A percentile compares a stretch with the other conserved stretches of the same genome.
phyloP scores from a whole-genome alignment of 805 yeast species.

The Yarrowia sp. region DNA sequence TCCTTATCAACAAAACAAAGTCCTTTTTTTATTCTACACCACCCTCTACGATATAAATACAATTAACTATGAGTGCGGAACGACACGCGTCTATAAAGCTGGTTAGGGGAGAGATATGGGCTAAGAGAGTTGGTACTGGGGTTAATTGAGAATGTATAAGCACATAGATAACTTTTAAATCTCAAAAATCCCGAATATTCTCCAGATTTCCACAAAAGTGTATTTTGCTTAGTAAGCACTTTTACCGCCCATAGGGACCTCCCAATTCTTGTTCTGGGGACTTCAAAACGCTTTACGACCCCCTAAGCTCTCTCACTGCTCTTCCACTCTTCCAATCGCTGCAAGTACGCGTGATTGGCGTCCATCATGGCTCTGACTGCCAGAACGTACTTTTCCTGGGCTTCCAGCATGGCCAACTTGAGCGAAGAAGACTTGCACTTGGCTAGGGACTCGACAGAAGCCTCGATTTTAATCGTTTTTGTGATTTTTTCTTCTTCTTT shows the following conservation, averaged over 20 bases:
- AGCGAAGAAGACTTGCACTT: neutral
- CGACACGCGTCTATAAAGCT: constrained; percentile 9
- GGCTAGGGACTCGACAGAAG: neutral
- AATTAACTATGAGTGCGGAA: constrained; percentile 14
- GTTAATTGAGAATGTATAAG: neutral
- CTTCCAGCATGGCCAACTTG: constrained; percentile 4
- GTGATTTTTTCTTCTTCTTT: neutral
- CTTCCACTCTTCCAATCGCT: constrained; percentile 8
- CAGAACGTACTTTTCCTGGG: constrained; percentile 14
- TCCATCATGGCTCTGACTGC: constrained; percentile 20
- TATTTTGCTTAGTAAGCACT: too few species aligned
- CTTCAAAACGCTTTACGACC: neutral
- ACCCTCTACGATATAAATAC: neutral
- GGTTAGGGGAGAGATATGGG: neutral
- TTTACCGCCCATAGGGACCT: too few species aligned
- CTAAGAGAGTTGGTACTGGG: neutral
- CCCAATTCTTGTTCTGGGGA: neutral
- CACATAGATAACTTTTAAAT: neutral
- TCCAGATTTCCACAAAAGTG: neutral
- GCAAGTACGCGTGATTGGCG: constrained; percentile 3
- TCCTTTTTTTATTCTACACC: too few species aligned
- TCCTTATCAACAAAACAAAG: too few species aligned
- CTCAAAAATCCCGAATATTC: neutral
- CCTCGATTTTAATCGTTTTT: constrained; percentile 1
- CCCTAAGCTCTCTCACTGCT: neutral